Conservation (phyloP, 192 early-diverging fungal species). For the Entrophospora sp. region DNA sequence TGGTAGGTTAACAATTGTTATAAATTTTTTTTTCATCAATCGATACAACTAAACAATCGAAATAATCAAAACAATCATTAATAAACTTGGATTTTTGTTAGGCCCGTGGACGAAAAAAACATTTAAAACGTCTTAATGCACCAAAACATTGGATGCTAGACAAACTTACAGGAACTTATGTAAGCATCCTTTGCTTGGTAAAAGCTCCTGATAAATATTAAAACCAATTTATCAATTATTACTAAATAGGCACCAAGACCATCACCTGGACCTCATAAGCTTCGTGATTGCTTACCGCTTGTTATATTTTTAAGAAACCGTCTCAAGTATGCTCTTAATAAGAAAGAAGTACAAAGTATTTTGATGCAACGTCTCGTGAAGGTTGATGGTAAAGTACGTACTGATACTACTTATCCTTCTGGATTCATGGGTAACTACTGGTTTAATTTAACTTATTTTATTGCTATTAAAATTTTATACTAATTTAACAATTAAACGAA, state of each 20-base stretch:
- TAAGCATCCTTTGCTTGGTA: constrained; percentile 24
- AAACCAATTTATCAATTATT: too few species aligned
- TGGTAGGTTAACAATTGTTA: too few species aligned
- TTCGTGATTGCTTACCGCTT: constrained; percentile 96
- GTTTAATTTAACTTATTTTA: constrained; percentile 44
- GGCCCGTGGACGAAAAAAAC: constrained; percentile 99
- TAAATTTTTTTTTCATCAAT: neutral
- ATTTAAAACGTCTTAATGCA: constrained; percentile 97
- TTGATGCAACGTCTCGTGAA: constrained; percentile 98
- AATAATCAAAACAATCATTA: neutral
- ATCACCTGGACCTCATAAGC: constrained; percentile 98
- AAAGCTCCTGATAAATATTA: too few species aligned
- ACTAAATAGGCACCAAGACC: constrained; percentile 79
- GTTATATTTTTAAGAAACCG: constrained; percentile 98
- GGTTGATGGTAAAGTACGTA: constrained; percentile 98
- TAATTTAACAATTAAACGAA: too few species aligned
- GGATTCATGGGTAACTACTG: constrained; percentile 90
- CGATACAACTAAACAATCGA: neutral
- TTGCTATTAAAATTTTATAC: too few species aligned
- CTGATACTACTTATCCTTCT: constrained; percentile 91
- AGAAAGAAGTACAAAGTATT: constrained; percentile 92
- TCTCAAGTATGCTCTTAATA: constrained; percentile 97
- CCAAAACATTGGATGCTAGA: constrained; percentile 99
- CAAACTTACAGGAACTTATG: constrained; percentile 98
- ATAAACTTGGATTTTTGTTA: too few species aligned